phyloP scores from a whole-genome alignment of 2,329 filamentous ascomycete species.

The Mollisia scopiformis region DNA sequence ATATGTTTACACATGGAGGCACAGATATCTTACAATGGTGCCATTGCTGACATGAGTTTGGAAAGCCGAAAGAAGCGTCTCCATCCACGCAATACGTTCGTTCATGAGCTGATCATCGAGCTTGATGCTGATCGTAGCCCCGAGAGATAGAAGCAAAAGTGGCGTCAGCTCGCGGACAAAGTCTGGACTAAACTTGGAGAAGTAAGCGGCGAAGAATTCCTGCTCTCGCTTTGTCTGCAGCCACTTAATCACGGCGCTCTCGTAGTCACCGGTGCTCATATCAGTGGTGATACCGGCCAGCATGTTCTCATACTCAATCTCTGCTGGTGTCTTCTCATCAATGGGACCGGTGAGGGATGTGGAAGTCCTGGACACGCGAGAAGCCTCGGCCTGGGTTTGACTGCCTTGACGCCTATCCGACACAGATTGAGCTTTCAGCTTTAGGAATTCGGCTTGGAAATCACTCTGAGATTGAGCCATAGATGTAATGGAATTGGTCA shows the following conservation, averaged over 20 bases:
- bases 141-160: constrained; percentile 65
- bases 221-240: constrained; percentile 65
- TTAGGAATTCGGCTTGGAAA: constrained; percentile 67
- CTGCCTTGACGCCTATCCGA: constrained; percentile 41
- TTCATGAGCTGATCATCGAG: constrained; percentile 55
- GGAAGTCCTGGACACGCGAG: constrained; percentile 23
- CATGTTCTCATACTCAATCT: constrained; percentile 57
- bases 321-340: constrained; percentile 46
- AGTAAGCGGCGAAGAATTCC: constrained; percentile 62
- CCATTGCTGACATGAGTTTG: constrained; percentile 33
- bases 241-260: constrained; percentile 68
- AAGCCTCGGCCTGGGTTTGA: constrained; percentile 6
- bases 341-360: constrained; percentile 34
- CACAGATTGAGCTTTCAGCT: constrained; percentile 54
- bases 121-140: constrained; percentile 64
- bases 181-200: constrained; percentile 53
- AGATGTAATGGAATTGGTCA: constrained; percentile 69
- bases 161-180: constrained; percentile 61
- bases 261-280: constrained; percentile 63
- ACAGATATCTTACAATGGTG: constrained; percentile 36
- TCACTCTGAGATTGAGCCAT: constrained; percentile 71
- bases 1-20: not conserved
- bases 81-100: constrained; percentile 62
- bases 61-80: constrained; percentile 60
- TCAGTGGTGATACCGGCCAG: constrained; percentile 63